Evolutionary conservation across 1,139 yeast genomes (phyloP).

Genomic region (Blastobotrys petasosporus): DNA sequence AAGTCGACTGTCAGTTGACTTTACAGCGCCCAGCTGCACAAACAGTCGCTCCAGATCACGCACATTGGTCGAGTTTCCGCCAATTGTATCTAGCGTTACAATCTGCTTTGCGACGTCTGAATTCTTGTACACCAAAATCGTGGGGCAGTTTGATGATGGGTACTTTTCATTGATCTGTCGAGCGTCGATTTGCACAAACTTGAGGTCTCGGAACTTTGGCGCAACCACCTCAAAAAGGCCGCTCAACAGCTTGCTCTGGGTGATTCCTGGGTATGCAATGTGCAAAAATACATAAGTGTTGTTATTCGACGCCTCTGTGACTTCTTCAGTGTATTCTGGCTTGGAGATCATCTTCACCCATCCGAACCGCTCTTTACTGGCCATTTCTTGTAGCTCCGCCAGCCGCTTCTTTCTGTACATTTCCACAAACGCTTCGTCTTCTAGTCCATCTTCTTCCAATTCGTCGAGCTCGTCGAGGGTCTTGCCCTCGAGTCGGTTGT

Average conservation of each 20-base stretch:
- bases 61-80: conserved; percentile 70
- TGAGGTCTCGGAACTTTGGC: conserved; percentile 51
- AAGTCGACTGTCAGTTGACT: conserved; percentile 60
- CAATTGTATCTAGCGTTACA: conserved; percentile 72
- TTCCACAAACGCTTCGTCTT: conserved; percentile 69
- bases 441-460: conserved; percentile 62
- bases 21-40: conserved; percentile 59
- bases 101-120: conserved; percentile 72
- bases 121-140: conserved; percentile 71
- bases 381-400: conserved; percentile 59
- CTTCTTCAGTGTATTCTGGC: conserved; percentile 80
- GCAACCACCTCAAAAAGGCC: conserved; percentile 44
- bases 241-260: conserved; percentile 68
- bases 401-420: conserved; percentile 71
- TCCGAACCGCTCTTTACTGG: conserved; percentile 65
- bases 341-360: conserved; percentile 69
- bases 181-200: conserved; percentile 86
- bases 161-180: conserved; percentile 85
- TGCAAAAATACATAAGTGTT: conserved; percentile 63
- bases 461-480: conserved; percentile 76
- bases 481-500: conserved; percentile 65
- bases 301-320: conserved; percentile 67
- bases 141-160: conserved; percentile 87
- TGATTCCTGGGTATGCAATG: conserved; percentile 59
- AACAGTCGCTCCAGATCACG: conserved; percentile 67